Conservation (phyloP, 306 rosid genomes). For the Prunus campanulata region DNA sequence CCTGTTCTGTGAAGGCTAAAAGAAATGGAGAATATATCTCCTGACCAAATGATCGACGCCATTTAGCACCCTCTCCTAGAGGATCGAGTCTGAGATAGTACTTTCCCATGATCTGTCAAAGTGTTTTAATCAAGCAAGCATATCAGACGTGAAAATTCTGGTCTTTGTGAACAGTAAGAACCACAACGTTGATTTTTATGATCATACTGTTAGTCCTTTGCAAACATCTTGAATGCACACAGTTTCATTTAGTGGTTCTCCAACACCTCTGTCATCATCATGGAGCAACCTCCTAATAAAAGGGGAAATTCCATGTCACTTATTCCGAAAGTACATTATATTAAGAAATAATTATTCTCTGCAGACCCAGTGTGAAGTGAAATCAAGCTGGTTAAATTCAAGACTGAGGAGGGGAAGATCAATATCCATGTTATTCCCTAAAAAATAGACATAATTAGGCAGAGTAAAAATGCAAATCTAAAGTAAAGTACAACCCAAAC, state of each 20-base stretch:
- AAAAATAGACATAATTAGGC: background rate
- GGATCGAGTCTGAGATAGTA: conserved; percentile 76
- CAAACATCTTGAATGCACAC: conserved; percentile 58
- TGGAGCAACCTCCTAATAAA: conserved; percentile 56
- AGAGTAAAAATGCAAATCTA: background rate
- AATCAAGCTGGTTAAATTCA: background rate
- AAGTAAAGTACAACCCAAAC: conserved; percentile 33
- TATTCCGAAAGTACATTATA: too few species aligned
- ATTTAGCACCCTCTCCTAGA: conserved; percentile 70
- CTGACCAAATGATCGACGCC: conserved; percentile 88
- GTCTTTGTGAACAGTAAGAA: conserved; percentile 12
- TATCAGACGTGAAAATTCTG: conserved; percentile 11
- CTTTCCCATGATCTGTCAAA: conserved; percentile 64
- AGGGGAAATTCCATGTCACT: background rate
- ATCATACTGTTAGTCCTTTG: conserved; percentile 67
- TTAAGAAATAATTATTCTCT: too few species aligned
- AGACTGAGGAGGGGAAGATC: background rate
- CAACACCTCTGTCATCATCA: conserved; percentile 72
- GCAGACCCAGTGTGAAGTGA: too few species aligned
- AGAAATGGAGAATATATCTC: conserved; percentile 80
- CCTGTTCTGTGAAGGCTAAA: conserved; percentile 74
- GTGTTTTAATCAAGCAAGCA: conserved; percentile 5
- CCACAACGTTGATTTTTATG: conserved; percentile 8
- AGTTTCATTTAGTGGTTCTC: conserved; percentile 70
- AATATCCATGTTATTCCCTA: background rate